Evolutionary conservation across 2,329 filamentous ascomycete genomes (phyloP).

Genomic region (Exophiala oligosperma): DNA sequence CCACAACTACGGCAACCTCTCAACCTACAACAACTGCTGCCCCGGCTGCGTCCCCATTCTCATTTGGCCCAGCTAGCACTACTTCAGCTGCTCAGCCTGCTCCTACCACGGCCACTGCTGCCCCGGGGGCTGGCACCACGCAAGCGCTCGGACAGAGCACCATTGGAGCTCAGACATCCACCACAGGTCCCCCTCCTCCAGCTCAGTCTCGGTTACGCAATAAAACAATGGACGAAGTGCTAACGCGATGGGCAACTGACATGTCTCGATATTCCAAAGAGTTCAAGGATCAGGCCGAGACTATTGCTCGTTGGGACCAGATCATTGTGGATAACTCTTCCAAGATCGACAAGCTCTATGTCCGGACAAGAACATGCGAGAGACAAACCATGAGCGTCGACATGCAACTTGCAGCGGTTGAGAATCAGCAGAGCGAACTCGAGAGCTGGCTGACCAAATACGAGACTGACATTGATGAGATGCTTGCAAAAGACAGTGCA

Average conservation of each 20-base stretch:
- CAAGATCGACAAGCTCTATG: constrained; percentile 91
- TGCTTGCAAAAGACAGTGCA: constrained; percentile 64
- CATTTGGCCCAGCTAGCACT: constrained; percentile 35
- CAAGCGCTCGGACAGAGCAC: constrained; percentile 5
- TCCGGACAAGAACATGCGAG: constrained; percentile 90
- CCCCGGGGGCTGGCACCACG: not conserved
- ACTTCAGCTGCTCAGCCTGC: constrained; percentile 33
- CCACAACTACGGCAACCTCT: constrained; percentile 27
- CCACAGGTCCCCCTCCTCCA: constrained; percentile 75
- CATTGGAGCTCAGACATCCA: constrained; percentile 65
- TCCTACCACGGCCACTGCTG: constrained; percentile 32
- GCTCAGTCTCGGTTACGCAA: constrained; percentile 87
- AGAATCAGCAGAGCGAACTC: constrained; percentile 89
- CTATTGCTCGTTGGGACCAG: constrained; percentile 88
- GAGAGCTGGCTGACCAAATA: constrained; percentile 86
- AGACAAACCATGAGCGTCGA: constrained; percentile 91
- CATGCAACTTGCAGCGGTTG: constrained; percentile 82
- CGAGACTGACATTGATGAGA: constrained; percentile 84
- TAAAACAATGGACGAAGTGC: constrained; percentile 98
- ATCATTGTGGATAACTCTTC: constrained; percentile 90
- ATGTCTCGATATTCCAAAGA: constrained; percentile 95
- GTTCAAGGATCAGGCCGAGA: constrained; percentile 85
- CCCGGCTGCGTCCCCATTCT: constrained; percentile 23
- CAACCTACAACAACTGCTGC: constrained; percentile 26
- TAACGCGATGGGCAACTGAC: constrained; percentile 94